Evolutionary conservation across 805 yeast species (phyloP), one percentile per base, ranked within the genome.

Genomic region (Yamadazyma laniorum): DNA sequence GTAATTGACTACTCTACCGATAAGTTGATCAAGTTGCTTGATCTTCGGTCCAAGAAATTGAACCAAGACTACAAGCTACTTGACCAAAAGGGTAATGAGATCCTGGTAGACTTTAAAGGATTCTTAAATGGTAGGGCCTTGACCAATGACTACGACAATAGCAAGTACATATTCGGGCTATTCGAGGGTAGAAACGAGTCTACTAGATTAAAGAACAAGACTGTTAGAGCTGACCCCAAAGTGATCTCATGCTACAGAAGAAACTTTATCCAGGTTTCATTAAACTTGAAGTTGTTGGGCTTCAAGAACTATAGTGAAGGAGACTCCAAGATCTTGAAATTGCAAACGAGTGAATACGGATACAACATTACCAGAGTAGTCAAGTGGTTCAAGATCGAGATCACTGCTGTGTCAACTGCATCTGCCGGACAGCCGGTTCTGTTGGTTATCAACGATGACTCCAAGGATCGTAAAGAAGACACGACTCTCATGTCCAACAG

Each of bases 171-270:
- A 18, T 38, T 44, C 32, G 40, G 39, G 16, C 25, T 38, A 11
- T 13, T 46, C 12, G 39, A 39, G 18, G 35, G 35, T 12, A 29
- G 25, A 18, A 25, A 34, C 3, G 34, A 39, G 14, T 36, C 27
- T 13, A 23, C 30, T 3, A 27, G 38, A 9, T 18, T 25, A 8
- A 43, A 34, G 21, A 44, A 45, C 14, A 45, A 42, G 15, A 26
- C 31, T 3, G 38, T 46, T 17, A 27, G 35, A 18, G 28, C 44
- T 5, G 58, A 58, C 28, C 68, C 72, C 9, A 59, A 51, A 37
- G 70, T 67, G n/a, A 60, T 70, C 17, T 62, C 72, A 8, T 70
- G 75, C 45, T 71, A 71, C 49, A 51, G 76, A 42, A 48, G 76
- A 39, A 71, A 71, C 45, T 67, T 53, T 47, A 66, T 70, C 32